Percentiles rank a stretch among this genome's conserved stretches.
Conservation (phyloP, 2,329 filamentous ascomycete species). For the Monosporascus sp. region DNA sequence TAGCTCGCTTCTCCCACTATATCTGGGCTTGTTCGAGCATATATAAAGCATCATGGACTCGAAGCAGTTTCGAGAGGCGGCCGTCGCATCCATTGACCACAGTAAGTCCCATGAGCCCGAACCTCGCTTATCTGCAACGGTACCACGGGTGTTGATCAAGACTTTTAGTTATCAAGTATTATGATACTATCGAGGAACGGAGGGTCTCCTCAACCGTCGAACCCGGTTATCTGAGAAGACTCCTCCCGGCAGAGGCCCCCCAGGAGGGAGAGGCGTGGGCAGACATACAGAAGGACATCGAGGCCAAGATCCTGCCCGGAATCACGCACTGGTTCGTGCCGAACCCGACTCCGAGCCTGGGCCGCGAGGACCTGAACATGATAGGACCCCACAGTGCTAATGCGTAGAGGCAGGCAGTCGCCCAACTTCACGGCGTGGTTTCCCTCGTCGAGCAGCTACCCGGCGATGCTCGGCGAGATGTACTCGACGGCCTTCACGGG, state of each 20-base stretch:
- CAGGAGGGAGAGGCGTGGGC: constrained; percentile 67
- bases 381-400: too few relatives aligned
- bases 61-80: constrained; percentile 70
- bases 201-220: constrained; percentile 72
- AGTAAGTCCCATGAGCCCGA: constrained; percentile 49
- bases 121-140: constrained; percentile 1
- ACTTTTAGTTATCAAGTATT: constrained; percentile 70
- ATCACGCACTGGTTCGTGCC: constrained; percentile 71
- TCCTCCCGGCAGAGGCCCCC: constrained; percentile 65
- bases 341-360: background rate
- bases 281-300: constrained; percentile 77
- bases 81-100: constrained; percentile 73
- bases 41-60: constrained; percentile 60
- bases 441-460: constrained; percentile 75
- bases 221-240: constrained; percentile 78
- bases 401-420: constrained; percentile 53
- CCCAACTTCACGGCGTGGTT: constrained; percentile 97
- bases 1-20: background rate
- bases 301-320: constrained; percentile 81
- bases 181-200: constrained; percentile 64
- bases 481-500: constrained; percentile 85
- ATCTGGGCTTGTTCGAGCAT: background rate
- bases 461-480: constrained; percentile 84
- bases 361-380: background rate
- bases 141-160: constrained; percentile 1